phyloP scores from a whole-genome alignment of 2,329 filamentous ascomycete genomes.

The Botryotinia convoluta region DNA sequence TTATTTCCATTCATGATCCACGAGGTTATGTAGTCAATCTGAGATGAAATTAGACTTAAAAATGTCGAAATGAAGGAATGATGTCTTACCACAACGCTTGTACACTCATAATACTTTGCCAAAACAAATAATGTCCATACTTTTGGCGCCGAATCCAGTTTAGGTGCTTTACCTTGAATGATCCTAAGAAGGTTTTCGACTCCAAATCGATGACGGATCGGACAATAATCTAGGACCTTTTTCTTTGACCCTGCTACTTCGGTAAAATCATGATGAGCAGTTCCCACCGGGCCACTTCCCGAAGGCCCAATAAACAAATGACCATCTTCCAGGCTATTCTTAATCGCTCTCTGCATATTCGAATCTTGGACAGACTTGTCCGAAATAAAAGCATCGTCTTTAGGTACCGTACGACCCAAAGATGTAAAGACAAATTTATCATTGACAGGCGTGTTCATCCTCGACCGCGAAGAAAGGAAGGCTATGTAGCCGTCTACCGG shows the following conservation, averaged over 20 bases:
- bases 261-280: background rate
- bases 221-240: conserved; percentile 57
- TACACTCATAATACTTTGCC: conserved; percentile 57
- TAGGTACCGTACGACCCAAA: background rate
- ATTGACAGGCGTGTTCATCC: background rate
- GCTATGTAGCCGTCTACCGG: background rate
- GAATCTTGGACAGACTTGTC: background rate
- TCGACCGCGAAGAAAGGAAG: background rate
- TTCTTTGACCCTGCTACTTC: background rate
- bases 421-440: background rate
- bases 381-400: background rate
- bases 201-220: conserved; percentile 58
- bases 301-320: background rate
- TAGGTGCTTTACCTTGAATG: conserved; percentile 53
- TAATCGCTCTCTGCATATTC: background rate
- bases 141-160: conserved; percentile 62
- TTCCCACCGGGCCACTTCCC: background rate
- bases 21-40: conserved; percentile 47
- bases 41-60: conserved; percentile 16
- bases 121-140: conserved; percentile 65
- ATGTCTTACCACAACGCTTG: conserved; percentile 42
- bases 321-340: background rate
- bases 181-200: conserved; percentile 62
- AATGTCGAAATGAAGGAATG: background rate
- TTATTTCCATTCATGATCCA: conserved; percentile 60